phyloP scores from a whole-genome alignment of 2,329 filamentous ascomycete genomes.

The Ceratocystis diversiconidia region DNA sequence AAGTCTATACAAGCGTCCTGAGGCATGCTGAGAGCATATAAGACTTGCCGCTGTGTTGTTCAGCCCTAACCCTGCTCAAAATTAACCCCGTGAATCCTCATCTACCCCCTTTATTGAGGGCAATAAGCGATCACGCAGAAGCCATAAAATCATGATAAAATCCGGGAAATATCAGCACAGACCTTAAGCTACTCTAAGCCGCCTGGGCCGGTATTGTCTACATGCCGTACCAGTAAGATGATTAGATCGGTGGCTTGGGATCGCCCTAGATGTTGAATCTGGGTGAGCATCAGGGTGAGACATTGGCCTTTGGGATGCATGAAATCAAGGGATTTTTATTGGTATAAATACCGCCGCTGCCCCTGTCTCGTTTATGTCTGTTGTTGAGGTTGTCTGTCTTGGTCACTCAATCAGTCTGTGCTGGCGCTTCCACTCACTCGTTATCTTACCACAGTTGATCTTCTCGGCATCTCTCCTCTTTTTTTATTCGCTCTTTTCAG shows the following conservation, averaged over 20 bases:
- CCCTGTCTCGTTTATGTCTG: background rate
- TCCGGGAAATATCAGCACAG: background rate
- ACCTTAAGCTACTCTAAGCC: background rate
- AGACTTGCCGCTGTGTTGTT: no score
- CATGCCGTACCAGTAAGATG: no score
- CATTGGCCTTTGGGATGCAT: no score
- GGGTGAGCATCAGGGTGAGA: no score
- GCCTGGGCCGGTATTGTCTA: background rate
- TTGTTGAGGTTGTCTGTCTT: background rate
- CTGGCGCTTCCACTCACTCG: background rate
- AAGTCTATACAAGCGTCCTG: no score
- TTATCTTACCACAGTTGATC: background rate
- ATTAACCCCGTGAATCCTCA: background rate
- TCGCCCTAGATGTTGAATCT: no score
- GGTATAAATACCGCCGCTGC: no score
- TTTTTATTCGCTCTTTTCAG: background rate
- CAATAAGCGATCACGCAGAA: background rate
- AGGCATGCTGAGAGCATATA: no score
- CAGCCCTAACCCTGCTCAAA: background rate
- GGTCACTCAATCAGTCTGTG: background rate
- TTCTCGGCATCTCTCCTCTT: background rate
- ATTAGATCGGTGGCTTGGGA: no score
- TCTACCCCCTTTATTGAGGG: background rate
- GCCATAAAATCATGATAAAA: background rate
- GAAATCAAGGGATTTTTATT: no score